Evolutionary conservation across 2,329 filamentous ascomycete genomes (phyloP).

Genomic region (Colletotrichum siamense): DNA sequence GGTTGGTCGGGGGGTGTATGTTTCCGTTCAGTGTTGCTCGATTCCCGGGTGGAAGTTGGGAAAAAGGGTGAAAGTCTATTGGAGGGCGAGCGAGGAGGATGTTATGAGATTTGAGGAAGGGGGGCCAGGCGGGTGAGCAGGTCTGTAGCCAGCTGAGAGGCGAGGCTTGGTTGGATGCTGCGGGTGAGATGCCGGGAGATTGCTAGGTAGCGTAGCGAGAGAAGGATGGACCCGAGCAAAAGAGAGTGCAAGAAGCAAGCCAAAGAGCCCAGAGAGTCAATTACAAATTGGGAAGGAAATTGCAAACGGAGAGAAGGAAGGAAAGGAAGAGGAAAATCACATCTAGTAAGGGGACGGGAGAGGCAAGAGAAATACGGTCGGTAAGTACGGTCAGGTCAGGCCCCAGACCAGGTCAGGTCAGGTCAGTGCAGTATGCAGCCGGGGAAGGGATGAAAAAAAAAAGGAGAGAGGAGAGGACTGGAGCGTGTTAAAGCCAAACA

Average conservation of each 20-base stretch:
- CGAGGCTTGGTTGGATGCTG: not conserved
- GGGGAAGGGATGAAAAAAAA: constrained; percentile 18
- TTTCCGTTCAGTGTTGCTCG: not conserved
- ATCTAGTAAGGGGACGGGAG: constrained; percentile 16
- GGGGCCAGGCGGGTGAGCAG: not conserved
- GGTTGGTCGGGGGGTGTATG: not conserved
- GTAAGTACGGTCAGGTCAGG: constrained; percentile 18
- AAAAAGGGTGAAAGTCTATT: constrained; percentile 21
- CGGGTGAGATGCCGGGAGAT: not conserved
- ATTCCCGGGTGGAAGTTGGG: not conserved
- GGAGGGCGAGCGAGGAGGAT: constrained; percentile 12
- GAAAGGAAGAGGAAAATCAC: not conserved
- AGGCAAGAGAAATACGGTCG: constrained; percentile 23
- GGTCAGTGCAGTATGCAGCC: constrained; percentile 21
- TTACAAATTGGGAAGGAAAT: constrained; percentile 23
- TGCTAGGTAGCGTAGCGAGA: constrained; percentile 8
- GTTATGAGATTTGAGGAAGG: not conserved
- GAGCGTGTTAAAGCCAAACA: constrained; percentile 23
- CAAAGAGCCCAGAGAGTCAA: constrained; percentile 1
- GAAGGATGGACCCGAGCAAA: not conserved
- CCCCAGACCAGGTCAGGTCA: constrained; percentile 14
- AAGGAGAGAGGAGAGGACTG: constrained; percentile 4
- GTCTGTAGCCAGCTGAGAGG: not conserved
- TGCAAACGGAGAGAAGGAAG: constrained; percentile 18
- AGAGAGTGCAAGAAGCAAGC: constrained; percentile 4